Evolutionary conservation across 768 basidiomycete species (phyloP).

Genomic region (Crucibulum laeve): DNA sequence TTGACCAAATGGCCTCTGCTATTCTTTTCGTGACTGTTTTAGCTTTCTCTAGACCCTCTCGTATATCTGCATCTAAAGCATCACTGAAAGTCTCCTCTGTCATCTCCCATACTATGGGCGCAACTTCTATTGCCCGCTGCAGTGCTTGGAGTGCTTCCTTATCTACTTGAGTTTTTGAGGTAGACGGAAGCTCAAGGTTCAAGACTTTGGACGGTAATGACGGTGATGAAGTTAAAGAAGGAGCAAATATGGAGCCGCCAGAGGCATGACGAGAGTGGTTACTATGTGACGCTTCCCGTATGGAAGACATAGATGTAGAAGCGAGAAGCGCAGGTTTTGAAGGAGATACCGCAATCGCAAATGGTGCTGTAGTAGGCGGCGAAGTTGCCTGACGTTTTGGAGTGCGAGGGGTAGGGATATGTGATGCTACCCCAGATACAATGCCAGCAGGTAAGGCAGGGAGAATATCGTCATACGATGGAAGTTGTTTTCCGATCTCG

Average conservation of each 20-base stretch:
- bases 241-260: slow-evolving; percentile 26
- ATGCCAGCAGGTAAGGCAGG: slow-evolving; percentile 32
- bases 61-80: slow-evolving; percentile 37
- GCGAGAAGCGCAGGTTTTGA: too few relatives aligned
- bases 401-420: slow-evolving; percentile 39
- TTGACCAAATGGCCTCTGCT: slow-evolving; percentile 48
- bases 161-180: slow-evolving; percentile 64
- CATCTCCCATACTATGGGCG: slow-evolving; percentile 78
- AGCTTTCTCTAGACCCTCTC: slow-evolving; percentile 55
- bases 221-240: slow-evolving; percentile 26
- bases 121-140: slow-evolving; percentile 72
- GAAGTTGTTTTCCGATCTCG: slow-evolving; percentile 77
- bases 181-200: slow-evolving; percentile 41
- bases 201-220: slow-evolving; percentile 18
- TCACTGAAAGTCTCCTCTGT: slow-evolving; percentile 65
- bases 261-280: slow-evolving; percentile 36
- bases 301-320: too few relatives aligned
- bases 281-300: too few relatives aligned
- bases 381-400: slow-evolving; percentile 45
- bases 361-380: slow-evolving; percentile 24
- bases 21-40: slow-evolving; percentile 62
- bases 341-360: too few relatives aligned
- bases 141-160: slow-evolving; percentile 78
- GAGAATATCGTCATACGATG: slow-evolving; percentile 57
- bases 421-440: slow-evolving; percentile 25